A percentile compares a stretch with the other conserved stretches of the same genome.
Evolutionary conservation across 148 eudicot species (phyloP).

Genomic region (Polygonum aviculare): DNA sequence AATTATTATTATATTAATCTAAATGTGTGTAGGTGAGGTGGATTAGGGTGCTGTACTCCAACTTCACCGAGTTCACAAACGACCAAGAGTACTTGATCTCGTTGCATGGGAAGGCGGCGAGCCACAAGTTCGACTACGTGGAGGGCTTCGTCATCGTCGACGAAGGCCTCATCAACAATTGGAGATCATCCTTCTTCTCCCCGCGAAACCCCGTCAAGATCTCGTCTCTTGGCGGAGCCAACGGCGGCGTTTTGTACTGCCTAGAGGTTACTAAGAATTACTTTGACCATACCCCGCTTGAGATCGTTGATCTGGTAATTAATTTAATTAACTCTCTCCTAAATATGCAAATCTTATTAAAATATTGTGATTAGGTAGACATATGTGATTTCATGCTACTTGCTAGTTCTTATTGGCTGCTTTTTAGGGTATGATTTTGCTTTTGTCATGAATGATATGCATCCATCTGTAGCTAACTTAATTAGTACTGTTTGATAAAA

Average conservation of each 20-base stretch:
- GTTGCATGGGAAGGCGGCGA: conserved; percentile 35
- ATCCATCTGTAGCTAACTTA: background rate
- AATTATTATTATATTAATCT: too few species aligned
- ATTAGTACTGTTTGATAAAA: background rate
- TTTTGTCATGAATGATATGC: background rate
- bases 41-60: conserved; percentile 77
- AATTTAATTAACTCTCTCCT: background rate
- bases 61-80: conserved; percentile 55
- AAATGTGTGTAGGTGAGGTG: conserved; percentile 56
- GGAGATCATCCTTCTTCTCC: conserved; percentile 88
- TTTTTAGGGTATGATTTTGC: background rate
- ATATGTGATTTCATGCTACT: background rate
- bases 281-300: conserved; percentile 21
- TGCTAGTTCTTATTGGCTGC: background rate
- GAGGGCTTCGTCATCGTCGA: conserved; percentile 92
- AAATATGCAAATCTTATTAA: background rate
- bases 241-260: conserved; percentile 74
- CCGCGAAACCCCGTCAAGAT: conserved; percentile 77
- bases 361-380: background rate
- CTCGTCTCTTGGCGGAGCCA: conserved; percentile 44
- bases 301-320: conserved; percentile 62
- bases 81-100: conserved; percentile 92
- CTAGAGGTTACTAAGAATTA: conserved; percentile 80
- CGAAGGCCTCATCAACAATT: conserved; percentile 71
- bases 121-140: conserved; percentile 66